Conservation (phyloP, 2,329 filamentous ascomycete species). For the Kalaharituber pfeilii region DNA sequence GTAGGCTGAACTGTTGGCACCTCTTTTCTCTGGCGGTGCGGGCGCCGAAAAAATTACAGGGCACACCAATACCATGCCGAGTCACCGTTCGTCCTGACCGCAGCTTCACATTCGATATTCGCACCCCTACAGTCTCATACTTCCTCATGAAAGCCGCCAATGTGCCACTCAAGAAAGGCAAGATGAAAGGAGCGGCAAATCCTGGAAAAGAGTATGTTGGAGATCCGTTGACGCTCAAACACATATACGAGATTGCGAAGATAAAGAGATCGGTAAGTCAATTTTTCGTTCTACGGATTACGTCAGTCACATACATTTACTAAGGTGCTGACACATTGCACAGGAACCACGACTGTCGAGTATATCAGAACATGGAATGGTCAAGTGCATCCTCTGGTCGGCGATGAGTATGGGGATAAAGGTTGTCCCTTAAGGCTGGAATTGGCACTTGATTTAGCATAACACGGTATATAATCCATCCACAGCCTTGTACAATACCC, state of each 20-base stretch:
- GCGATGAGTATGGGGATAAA: constrained; percentile 58
- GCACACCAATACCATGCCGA: constrained; percentile 76
- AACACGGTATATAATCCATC: too few species aligned
- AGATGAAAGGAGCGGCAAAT: constrained; percentile 54
- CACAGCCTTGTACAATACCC: too few species aligned
- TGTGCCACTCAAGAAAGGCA: constrained; percentile 55
- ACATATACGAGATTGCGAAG: constrained; percentile 93
- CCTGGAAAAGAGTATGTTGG: constrained; percentile 54
- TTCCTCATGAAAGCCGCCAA: constrained; percentile 71
- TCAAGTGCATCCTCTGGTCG: constrained; percentile 56
- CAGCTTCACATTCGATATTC: constrained; percentile 79
- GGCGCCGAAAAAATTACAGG: too few species aligned
- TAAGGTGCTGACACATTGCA: background rate
- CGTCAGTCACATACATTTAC: too few species aligned
- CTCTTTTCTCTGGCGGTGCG: background rate
- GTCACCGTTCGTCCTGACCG: constrained; percentile 86
- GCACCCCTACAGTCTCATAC: constrained; percentile 87
- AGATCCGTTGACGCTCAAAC: constrained; percentile 81
- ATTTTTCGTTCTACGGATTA: background rate
- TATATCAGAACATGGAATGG: constrained; percentile 50
- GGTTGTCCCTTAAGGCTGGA: constrained; percentile 40
- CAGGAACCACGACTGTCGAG: constrained; percentile 55
- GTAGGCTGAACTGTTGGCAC: background rate
- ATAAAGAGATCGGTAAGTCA: constrained; percentile 47
- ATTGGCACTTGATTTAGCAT: too few species aligned